Base-by-base conservation (phyloP, 202 grass and related monocot species). In the Panicum hallii region DNA sequence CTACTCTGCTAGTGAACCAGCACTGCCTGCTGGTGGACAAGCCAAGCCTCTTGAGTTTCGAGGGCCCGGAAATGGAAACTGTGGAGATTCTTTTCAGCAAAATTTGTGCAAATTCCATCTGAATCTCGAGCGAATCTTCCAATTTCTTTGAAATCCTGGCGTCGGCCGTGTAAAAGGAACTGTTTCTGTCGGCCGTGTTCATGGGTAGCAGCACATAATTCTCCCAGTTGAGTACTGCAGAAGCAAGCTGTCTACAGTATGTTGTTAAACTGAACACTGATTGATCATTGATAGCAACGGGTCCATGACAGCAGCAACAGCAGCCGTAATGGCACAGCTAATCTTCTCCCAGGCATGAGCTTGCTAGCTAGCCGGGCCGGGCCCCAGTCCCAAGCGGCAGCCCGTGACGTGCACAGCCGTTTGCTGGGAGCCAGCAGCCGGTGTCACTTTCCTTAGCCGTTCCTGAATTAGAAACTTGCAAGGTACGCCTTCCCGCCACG, bases 381-480 rank as follows among this genome's bases (percentile, higher is more conserved):
- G 22, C 1, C 40, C 66, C 72, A 26, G 8, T 12, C 5, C 22
- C 40, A 34, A 66, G 9, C 9, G 26, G 26, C 26, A 26, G 26
- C 6, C 60, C 28, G 5, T 49, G 67, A 76, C n/a, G 70, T 66
- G 56, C 63, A 52, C 42, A 53, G 65, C 72, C 70, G 78, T 26
- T 49, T 20, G 47, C 4, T 45, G 44, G 3, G 36, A 38, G 36
- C 47, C 61, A 62, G 76, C 68, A 36, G 12, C 26, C 61, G 15
- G 53, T 63, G 63, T 87, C 75, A 0, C 89, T 87, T 53, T 90
- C 88, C 11, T 28, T 80, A 10, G 55, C 80, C 80, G 61, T 71
- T 71, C 84, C 70, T 80, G 26, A 90, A 87, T 23, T 84, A 43
- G 80, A 80, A 87, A 65, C 84, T 71, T 90, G 80, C 84, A 84